A percentile compares a stretch with the other conserved stretches of the same genome.
Conservation (phyloP, 2,329 filamentous ascomycete species). For the Neonectria coccinea region DNA sequence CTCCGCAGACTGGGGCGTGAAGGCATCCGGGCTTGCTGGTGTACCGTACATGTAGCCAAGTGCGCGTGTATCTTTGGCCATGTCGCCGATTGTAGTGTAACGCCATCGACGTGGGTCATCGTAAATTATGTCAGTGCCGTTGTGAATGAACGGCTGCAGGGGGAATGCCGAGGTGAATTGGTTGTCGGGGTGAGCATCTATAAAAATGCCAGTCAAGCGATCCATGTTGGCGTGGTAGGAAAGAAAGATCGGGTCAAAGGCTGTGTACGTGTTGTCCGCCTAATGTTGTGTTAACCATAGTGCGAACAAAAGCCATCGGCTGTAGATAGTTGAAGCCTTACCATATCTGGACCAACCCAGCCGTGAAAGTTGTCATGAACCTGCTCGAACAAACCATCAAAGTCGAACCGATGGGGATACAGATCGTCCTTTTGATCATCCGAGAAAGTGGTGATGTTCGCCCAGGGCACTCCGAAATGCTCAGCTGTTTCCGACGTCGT, state of each 20-base stretch:
- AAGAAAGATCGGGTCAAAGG: conserved; percentile 28
- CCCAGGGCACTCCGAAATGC: conserved; percentile 11
- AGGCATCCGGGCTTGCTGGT: conserved; percentile 11
- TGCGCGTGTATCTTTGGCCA: conserved; percentile 18
- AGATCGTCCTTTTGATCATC: conserved; percentile 4
- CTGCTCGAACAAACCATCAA: conserved; percentile 26
- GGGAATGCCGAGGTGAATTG: conserved; percentile 22
- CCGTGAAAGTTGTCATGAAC: conserved; percentile 29
- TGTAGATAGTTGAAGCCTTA: neutral
- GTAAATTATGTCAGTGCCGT: conserved; percentile 11
- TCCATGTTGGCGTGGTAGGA: conserved; percentile 31
- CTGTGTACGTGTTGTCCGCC: conserved; percentile 23
- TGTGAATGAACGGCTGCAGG: conserved; percentile 21
- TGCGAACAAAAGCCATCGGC: no score
- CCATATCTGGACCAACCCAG: conserved; percentile 26
- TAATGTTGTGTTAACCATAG: neutral
- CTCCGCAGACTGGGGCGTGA: conserved; percentile 1
- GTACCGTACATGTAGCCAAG: conserved; percentile 19
- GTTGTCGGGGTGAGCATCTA: conserved; percentile 13
- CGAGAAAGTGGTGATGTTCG: conserved; percentile 14
- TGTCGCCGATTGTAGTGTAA: conserved; percentile 26
- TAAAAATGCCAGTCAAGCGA: conserved; percentile 15
- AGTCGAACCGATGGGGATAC: conserved; percentile 15
- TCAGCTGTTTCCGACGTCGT: conserved; percentile 5
- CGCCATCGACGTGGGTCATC: conserved; percentile 14